These are phyloP conservation scores for Boletus insuetus DNA, from an alignment of 768 basidiomycete species.

Conservation along the genomic window DNA sequence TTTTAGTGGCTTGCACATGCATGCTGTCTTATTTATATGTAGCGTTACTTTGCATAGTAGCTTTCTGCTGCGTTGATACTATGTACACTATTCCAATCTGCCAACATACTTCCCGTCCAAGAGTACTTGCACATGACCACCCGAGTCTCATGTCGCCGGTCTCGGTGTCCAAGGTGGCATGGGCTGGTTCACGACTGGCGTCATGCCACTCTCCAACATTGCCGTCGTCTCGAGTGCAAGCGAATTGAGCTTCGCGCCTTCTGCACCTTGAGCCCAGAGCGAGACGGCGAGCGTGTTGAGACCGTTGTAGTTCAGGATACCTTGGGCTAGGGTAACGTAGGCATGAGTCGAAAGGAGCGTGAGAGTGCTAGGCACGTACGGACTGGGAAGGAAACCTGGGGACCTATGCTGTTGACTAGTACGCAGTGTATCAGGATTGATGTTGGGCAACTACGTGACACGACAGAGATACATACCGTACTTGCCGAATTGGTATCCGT, in stretches of 20 bases:
- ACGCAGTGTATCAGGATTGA: not conserved
- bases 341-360: slow-evolving; percentile 4
- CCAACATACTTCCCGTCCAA: no score
- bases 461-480: slow-evolving; percentile 12
- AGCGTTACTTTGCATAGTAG: not conserved
- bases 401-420: slow-evolving; percentile 25
- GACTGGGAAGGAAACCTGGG: slow-evolving; percentile 25
- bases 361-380: slow-evolving; percentile 13
- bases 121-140: not conserved
- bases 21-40: not conserved
- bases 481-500: slow-evolving; percentile 28
- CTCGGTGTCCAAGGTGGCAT: slow-evolving; percentile 26
- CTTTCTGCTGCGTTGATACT: not conserved
- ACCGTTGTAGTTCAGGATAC: slow-evolving; percentile 48
- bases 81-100: not conserved
- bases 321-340: slow-evolving; percentile 37
- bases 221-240: slow-evolving; percentile 38
- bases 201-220: slow-evolving; percentile 24
- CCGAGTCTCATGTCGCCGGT: slow-evolving; percentile 9
- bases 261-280: slow-evolving; percentile 41
- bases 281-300: slow-evolving; percentile 47
- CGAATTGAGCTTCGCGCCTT: slow-evolving; percentile 43
- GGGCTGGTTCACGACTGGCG: slow-evolving; percentile 23
- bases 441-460: no score
- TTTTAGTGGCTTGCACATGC: not conserved